phyloP scores from a whole-genome alignment of 1,284 basidiomycete genomes.

The Trichosporon faecale region DNA sequence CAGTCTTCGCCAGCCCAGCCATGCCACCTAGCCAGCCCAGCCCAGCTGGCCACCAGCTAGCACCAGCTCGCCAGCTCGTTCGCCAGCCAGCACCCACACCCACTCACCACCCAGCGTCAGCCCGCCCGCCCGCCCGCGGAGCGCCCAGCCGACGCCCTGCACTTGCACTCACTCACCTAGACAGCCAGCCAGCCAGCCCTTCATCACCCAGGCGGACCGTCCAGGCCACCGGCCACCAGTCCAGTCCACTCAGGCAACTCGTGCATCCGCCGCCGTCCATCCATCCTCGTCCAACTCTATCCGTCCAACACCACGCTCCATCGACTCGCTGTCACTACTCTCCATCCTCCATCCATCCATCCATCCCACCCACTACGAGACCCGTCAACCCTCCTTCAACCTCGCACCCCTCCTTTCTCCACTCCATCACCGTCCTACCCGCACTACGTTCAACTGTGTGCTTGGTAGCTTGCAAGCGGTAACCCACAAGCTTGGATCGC shows the following conservation, averaged over 20 bases:
- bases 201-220: neutral
- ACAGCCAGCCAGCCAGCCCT: neutral
- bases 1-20: neutral
- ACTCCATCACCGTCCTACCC: neutral
- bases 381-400: neutral
- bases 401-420: neutral
- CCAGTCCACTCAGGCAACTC: neutral
- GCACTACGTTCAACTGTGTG: neutral
- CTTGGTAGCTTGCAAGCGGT: neutral
- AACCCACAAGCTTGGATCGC: conserved; percentile 3
- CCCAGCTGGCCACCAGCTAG: neutral
- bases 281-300: neutral
- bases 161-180: neutral
- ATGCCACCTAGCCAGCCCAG: neutral
- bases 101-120: neutral
- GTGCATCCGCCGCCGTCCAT: neutral
- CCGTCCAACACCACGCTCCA: neutral
- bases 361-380: neutral
- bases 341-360: conserved; percentile 6
- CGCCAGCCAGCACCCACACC: neutral
- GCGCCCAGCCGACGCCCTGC: neutral
- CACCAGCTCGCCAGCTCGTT: neutral
- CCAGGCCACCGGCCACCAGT: neutral
- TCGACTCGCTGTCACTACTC: conserved; percentile 5
- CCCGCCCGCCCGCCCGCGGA: neutral